Base-by-base conservation (phyloP, 2,329 filamentous ascomycete species). In the Ilyonectria robusta region DNA sequence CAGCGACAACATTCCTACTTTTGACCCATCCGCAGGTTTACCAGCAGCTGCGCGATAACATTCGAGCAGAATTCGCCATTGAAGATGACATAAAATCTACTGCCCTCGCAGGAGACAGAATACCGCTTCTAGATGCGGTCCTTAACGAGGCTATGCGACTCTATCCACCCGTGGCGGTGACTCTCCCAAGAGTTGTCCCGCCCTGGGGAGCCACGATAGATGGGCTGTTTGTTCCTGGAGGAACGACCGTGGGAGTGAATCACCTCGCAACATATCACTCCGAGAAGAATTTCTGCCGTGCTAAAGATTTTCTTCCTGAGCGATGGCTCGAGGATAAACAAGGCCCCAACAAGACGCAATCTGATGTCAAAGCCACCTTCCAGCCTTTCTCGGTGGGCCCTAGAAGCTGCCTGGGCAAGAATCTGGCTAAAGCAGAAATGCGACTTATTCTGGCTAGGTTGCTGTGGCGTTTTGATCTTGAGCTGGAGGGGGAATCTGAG, bases 391-490 rank as follows among this genome's bases (percentile, higher is more conserved):
- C 70, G 0, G 42, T 70, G 7, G 70, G 70, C 0, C 70, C 70
- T 1, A 35, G 70, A 46, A 71, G 50, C 8, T 72, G 70, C 17
- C 67, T 72, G 0, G 70, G 70, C 1, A 71, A 68, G 59, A 73
- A 72, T 42, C 33, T 73, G 11, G 71, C 71, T 8, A 68, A 57
- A 21, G 66, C 71, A 3, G 71, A 73, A 56, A 65, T 72, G 56
- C 55, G 66, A 4, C 47, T 72, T 17, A 71, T 73, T 17, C 57
- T 73, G 5, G 64, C 65, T 1, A 54, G 68, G 2, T 11, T 73
- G 11, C 44, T 73, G 10, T 73, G 71, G 71, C 55, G 65, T 9
- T 72, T 73, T 31, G 70, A 73, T 10, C 15, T 73, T 37, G 68
- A 71, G 21, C 46, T 72, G 17, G 26, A 62, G 23, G 37, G 48